A percentile compares a stretch with the other conserved stretches of the same genome.
Evolutionary conservation across 345 rosid genomes (phyloP).

Genomic region (Capsella bursapastoris): DNA sequence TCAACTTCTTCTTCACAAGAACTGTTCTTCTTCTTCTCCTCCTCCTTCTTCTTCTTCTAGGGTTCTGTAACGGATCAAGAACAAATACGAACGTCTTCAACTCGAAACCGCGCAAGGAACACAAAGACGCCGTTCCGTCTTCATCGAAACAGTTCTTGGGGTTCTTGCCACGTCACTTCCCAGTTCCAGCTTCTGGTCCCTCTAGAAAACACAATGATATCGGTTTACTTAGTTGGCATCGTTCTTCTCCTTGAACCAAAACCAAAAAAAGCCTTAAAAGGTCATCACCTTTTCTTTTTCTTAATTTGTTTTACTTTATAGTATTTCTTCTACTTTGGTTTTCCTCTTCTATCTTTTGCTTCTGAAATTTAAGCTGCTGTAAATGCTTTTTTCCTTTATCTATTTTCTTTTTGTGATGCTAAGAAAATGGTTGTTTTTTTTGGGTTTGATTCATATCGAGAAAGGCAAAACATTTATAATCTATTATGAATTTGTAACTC

Average conservation of each 20-base stretch:
- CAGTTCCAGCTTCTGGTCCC: conserved; percentile 88
- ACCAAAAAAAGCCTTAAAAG: conserved; percentile 10
- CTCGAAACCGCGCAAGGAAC: conserved; percentile 27
- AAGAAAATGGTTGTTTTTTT: background rate
- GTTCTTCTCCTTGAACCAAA: conserved; percentile 50
- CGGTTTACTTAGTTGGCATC: conserved; percentile 57
- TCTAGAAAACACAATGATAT: conserved; percentile 91
- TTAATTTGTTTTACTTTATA: background rate
- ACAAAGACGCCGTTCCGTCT: conserved; percentile 27
- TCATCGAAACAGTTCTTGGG: conserved; percentile 49
- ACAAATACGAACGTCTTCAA: conserved; percentile 33
- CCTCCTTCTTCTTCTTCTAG: conserved; percentile 30
- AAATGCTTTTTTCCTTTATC: conserved; percentile 7
- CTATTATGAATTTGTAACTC: conserved; percentile 27
- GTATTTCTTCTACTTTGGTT: background rate
- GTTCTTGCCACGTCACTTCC: conserved; percentile 82
- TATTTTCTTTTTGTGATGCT: conserved; percentile 6
- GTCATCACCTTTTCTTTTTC: conserved; percentile 2
- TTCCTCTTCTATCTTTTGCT: conserved; percentile 10
- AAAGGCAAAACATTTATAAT: conserved; percentile 6
- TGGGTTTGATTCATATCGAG: conserved; percentile 15
- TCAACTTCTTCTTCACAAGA: conserved; percentile 11
- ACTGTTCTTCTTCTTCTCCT: conserved; percentile 29
- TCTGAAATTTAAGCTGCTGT: conserved; percentile 32
- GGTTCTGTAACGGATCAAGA: conserved; percentile 40